Percentiles rank a stretch among this genome's conserved stretches.
phyloP scores from a whole-genome alignment of 2,329 filamentous ascomycete species.

The Tolypocladium album region DNA sequence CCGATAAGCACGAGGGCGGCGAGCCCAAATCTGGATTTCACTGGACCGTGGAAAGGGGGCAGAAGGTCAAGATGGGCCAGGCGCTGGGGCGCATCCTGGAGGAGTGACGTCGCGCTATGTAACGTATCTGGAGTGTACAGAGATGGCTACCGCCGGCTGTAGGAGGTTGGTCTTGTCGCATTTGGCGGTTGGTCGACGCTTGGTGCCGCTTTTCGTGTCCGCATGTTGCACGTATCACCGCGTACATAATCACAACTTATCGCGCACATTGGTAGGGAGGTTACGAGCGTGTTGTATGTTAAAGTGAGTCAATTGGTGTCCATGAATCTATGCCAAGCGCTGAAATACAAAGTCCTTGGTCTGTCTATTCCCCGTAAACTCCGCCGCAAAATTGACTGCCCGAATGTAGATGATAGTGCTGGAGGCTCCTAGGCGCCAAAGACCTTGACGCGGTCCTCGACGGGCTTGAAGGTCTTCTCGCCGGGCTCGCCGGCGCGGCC shows the following conservation, averaged over 20 bases:
- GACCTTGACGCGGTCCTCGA: conserved; percentile 58
- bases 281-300: not conserved
- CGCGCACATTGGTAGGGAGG: not conserved
- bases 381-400: not conserved
- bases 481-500: conserved; percentile 43
- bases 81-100: conserved; percentile 66
- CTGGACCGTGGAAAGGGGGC: conserved; percentile 81
- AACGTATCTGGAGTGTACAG: not conserved
- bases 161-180: not conserved
- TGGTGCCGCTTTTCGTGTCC: not conserved
- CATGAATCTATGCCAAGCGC: conserved; percentile 6
- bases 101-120: conserved; percentile 13
- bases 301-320: not conserved
- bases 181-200: not conserved
- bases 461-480: conserved; percentile 53
- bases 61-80: conserved; percentile 82
- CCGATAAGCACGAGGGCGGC: conserved; percentile 41
- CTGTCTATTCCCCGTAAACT: not conserved
- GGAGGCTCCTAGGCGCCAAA: conserved; percentile 34
- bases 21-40: conserved; percentile 60
- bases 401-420: not conserved
- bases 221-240: not conserved
- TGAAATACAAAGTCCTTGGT: not conserved
- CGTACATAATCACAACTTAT: not conserved
- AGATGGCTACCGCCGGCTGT: not conserved